Conservation (phyloP, 1,284 basidiomycete genomes). For the Leccinum griseonigrum region DNA sequence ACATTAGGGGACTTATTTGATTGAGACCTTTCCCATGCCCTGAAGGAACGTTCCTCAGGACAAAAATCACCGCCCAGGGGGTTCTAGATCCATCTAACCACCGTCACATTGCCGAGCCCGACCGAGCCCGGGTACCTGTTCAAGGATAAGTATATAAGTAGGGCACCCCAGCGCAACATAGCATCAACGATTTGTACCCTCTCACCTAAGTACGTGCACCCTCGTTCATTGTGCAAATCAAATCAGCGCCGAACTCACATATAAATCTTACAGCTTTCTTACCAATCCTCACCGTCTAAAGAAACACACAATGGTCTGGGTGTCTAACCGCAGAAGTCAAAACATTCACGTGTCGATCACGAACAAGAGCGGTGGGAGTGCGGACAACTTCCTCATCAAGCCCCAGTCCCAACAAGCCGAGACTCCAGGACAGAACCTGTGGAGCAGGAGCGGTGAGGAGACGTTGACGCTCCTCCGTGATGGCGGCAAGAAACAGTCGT, state of each 20-base stretch:
- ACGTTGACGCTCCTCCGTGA: background rate
- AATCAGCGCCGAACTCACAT: background rate
- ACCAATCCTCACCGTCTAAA: background rate
- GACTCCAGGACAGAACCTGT: background rate
- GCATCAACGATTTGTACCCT: background rate
- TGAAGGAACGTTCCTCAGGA: background rate
- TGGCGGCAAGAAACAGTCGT: background rate
- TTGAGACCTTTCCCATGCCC: background rate
- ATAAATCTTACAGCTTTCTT: background rate
- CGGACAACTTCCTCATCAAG: background rate
- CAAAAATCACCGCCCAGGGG: no score
- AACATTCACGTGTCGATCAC: background rate
- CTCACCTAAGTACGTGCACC: background rate
- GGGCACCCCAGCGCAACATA: background rate
- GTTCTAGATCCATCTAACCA: background rate
- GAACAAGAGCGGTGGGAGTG: background rate
- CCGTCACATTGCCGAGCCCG: background rate
- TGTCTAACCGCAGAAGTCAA: background rate
- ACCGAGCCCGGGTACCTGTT: background rate
- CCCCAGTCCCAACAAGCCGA: background rate
- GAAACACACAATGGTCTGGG: background rate
- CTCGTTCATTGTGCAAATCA: background rate
- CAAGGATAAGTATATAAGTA: background rate
- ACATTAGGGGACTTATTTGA: background rate
- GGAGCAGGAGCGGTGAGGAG: background rate